Conservation (phyloP, 805 yeast species). For the Blastobotrys robertii region DNA sequence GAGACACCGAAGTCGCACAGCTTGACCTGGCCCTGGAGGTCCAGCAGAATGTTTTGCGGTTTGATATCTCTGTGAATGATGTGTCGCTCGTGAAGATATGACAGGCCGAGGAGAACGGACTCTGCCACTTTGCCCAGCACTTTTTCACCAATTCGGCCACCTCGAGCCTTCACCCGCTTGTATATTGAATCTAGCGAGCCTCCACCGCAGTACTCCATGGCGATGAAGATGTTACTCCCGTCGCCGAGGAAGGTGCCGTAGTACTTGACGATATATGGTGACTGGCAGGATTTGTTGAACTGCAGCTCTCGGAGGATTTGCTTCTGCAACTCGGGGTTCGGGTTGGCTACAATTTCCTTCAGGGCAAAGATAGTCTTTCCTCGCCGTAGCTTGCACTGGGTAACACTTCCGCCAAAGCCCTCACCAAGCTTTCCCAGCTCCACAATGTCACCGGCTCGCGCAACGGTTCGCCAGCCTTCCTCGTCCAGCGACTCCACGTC, state of each 20-base stretch:
- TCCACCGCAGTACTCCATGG: conserved; percentile 98
- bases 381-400: conserved; percentile 56
- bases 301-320: conserved; percentile 88
- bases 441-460: conserved; percentile 49
- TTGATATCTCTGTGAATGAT: conserved; percentile 94
- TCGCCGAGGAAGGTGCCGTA: conserved; percentile 86
- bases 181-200: conserved; percentile 85
- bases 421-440: conserved; percentile 76
- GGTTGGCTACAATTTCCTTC: conserved; percentile 62
- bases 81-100: conserved; percentile 76
- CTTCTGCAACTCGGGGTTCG: conserved; percentile 77
- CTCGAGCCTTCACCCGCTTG: conserved; percentile 57
- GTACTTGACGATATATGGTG: conserved; percentile 80
- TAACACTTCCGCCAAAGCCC: conserved; percentile 89
- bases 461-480: conserved; percentile 61
- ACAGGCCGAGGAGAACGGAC: conserved; percentile 72
- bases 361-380: conserved; percentile 71
- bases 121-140: conserved; percentile 87
- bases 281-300: conserved; percentile 71
- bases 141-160: conserved; percentile 86
- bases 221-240: conserved; percentile 71
- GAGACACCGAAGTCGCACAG: conserved; percentile 96
- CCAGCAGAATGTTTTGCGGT: conserved; percentile 84
- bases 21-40: conserved; percentile 70
- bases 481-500: conserved; percentile 44